These are phyloP conservation scores for Vicia faba DNA, from an alignment of 306 rosid genomes.

Conservation along the genomic window DNA sequence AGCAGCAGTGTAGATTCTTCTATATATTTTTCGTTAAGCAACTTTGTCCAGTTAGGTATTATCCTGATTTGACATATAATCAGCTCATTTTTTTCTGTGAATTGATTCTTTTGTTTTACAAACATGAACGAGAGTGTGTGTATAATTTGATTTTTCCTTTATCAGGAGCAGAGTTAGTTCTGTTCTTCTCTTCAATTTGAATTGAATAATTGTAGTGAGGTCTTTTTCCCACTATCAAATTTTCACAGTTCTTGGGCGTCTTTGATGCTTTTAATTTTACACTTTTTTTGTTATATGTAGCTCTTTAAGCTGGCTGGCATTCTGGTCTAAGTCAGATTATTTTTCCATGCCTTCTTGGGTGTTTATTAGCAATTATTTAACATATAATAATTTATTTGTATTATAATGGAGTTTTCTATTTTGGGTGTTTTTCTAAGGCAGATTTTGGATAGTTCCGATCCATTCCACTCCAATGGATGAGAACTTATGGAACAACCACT, in stretches of 20 bases:
- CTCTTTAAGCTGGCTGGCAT: neutral
- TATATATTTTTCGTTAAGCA: slow-evolving; percentile 25
- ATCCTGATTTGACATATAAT: slow-evolving; percentile 26
- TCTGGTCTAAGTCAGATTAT: neutral
- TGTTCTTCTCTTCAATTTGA: slow-evolving; percentile 30
- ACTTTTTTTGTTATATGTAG: too few species aligned
- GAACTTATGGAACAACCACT: too few species aligned
- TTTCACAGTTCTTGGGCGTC: neutral
- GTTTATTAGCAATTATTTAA: too few species aligned
- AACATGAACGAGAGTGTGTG: slow-evolving; percentile 39
- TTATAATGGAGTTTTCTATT: too few species aligned
- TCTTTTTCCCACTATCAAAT: slow-evolving; percentile 12
- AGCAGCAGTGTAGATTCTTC: slow-evolving; percentile 40
- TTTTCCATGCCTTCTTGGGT: too few species aligned
- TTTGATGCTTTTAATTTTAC: neutral
- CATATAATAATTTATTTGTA: too few species aligned
- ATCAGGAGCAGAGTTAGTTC: slow-evolving; percentile 28
- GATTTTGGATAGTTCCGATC: too few species aligned
- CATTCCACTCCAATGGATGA: too few species aligned
- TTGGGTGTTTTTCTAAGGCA: too few species aligned
- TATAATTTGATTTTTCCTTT: slow-evolving; percentile 31
- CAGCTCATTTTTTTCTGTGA: slow-evolving; percentile 43
- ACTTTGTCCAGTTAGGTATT: slow-evolving; percentile 34
- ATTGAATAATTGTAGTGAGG: slow-evolving; percentile 16
- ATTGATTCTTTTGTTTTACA: slow-evolving; percentile 32